A percentile compares a stretch with the other conserved stretches of the same genome.
phyloP scores from a whole-genome alignment of 2,329 filamentous ascomycete genomes.

The Colletotrichum phormii region DNA sequence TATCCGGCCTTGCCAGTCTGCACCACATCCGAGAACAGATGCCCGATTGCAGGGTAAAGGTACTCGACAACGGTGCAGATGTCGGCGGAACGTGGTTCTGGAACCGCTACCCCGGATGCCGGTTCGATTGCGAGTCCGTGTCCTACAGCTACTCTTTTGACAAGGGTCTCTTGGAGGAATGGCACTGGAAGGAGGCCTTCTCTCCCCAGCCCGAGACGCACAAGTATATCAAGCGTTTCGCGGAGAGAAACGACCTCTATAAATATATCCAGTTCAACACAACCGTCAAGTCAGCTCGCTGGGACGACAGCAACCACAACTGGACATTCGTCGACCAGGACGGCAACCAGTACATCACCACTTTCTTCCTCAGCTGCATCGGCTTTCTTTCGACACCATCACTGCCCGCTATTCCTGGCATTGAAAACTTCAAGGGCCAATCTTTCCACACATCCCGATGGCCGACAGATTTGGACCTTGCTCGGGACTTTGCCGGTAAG shows the following conservation, averaged over 20 bases:
- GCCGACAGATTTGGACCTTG: conserved; percentile 30
- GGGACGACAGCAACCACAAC: neutral
- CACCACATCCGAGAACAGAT: conserved; percentile 26
- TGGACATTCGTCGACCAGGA: conserved; percentile 14
- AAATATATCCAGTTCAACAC: neutral
- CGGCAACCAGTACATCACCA: conserved; percentile 8
- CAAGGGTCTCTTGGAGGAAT: conserved; percentile 18
- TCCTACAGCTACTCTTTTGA: conserved; percentile 20
- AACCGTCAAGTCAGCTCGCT: neutral
- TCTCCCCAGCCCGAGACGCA: conserved; percentile 17
- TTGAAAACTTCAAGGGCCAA: conserved; percentile 37
- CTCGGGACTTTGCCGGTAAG: conserved; percentile 23
- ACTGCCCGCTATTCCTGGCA: conserved; percentile 45
- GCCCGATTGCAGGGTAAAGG: conserved; percentile 18
- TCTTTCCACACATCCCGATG: conserved; percentile 38
- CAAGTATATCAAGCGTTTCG: conserved; percentile 2
- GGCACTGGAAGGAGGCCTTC: conserved; percentile 24
- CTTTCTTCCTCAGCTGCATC: conserved; percentile 17
- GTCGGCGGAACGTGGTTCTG: conserved; percentile 64
- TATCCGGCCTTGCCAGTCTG: conserved; percentile 26
- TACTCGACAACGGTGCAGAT: conserved; percentile 54
- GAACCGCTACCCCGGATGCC: conserved; percentile 61
- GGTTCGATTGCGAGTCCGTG: conserved; percentile 60
- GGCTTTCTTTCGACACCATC: conserved; percentile 46
- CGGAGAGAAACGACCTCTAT: neutral